Conservation (phyloP, 306 rosid genomes). For the Argentina anserina region DNA sequence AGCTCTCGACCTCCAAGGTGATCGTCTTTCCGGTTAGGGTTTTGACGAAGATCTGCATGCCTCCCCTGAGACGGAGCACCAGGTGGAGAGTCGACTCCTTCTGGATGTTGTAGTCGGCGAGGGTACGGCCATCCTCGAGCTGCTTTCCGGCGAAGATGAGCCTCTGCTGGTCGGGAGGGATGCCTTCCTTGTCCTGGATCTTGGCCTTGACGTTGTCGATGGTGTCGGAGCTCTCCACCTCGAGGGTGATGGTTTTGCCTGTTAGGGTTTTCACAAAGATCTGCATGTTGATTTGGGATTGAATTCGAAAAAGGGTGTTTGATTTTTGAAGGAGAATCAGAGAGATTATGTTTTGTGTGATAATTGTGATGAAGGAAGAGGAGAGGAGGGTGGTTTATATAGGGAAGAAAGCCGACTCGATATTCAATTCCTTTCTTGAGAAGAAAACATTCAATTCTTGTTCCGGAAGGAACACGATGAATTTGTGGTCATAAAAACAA, state of each 20-base stretch:
- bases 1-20: slow-evolving; percentile 43
- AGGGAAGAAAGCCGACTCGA: too few relatives aligned
- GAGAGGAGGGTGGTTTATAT: too few relatives aligned
- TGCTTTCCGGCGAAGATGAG: slow-evolving; percentile 43
- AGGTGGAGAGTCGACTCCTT: slow-evolving; percentile 45
- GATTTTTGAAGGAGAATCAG: too few relatives aligned
- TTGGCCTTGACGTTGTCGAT: slow-evolving; percentile 41
- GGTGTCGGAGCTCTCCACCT: slow-evolving; percentile 39
- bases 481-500: too few relatives aligned
- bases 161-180: slow-evolving; percentile 35
- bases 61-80: slow-evolving; percentile 41
- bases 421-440: too few relatives aligned
- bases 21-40: slow-evolving; percentile 38
- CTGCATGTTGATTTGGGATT: slow-evolving; percentile 23
- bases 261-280: slow-evolving; percentile 41
- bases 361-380: too few relatives aligned
- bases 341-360: too few relatives aligned
- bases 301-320: neutral
- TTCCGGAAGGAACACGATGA: too few relatives aligned
- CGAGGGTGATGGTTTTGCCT: slow-evolving; percentile 43
- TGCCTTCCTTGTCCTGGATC: slow-evolving; percentile 43
- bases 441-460: too few relatives aligned
- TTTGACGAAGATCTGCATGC: slow-evolving; percentile 47
- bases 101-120: slow-evolving; percentile 45
- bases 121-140: slow-evolving; percentile 37